These are phyloP conservation scores for Pascua sp. DNA, from an alignment of 1,284 basidiomycete genomes.

Conservation along the genomic window DNA sequence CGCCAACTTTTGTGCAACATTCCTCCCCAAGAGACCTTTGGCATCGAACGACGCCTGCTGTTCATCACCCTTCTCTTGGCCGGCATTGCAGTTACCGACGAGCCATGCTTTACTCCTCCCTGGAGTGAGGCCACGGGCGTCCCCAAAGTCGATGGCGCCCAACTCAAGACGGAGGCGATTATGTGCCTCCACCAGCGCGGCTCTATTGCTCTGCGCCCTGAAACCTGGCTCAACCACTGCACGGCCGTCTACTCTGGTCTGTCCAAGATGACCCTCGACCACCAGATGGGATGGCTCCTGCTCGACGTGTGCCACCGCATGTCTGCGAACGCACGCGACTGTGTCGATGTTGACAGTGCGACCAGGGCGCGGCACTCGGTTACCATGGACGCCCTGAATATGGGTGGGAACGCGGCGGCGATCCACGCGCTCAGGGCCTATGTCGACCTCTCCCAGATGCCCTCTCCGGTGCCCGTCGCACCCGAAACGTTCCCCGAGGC, in stretches of 20 bases:
- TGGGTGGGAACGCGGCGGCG: no score
- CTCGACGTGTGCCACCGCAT: constrained; percentile 6
- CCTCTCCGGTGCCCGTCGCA: no score
- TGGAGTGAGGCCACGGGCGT: not conserved
- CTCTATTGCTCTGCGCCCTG: constrained; percentile 1
- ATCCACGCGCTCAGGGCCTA: no score
- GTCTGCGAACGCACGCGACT: no score
- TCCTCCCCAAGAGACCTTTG: not conserved
- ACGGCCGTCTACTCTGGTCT: constrained; percentile 4
- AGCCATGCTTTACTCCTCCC: not conserved
- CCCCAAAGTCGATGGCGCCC: no score
- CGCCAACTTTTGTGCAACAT: not conserved
- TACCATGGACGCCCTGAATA: no score
- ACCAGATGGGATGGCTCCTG: not conserved
- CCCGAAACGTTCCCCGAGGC: no score
- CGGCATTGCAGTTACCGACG: constrained; percentile 4
- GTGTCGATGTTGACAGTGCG: no score
- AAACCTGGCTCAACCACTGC: constrained; percentile 12
- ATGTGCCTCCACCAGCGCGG: no score
- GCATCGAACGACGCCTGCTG: constrained; percentile 4
- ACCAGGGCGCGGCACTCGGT: no score
- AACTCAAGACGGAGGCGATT: no score
- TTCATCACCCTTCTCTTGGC: constrained; percentile 4
- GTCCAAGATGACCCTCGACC: constrained; percentile 2
- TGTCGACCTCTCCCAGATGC: no score